phyloP scores from a whole-genome alignment of 2,329 filamentous ascomycete species.

The Penicillium sp. region DNA sequence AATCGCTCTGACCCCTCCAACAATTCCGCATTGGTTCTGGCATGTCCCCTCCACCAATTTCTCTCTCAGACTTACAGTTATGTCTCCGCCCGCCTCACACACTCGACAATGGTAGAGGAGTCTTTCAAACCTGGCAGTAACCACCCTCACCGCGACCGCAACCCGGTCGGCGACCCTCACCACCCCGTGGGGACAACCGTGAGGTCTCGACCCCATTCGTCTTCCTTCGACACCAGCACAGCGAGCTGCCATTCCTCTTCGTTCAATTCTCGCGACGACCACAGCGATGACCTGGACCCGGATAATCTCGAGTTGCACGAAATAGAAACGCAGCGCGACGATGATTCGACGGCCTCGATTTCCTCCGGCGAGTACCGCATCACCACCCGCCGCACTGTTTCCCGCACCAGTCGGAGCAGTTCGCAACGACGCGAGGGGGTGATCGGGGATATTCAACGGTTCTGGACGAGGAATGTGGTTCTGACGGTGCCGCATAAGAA shows the following conservation, averaged over 20 bases:
- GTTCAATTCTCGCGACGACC: background rate
- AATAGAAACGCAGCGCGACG: constrained; percentile 36
- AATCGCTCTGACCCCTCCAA: background rate
- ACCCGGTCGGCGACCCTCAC: background rate
- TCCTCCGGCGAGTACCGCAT: constrained; percentile 41
- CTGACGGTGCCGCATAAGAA: constrained; percentile 45
- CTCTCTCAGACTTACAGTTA: background rate
- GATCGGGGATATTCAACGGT: constrained; percentile 72
- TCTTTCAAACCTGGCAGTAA: too few relatives aligned
- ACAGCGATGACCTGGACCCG: constrained; percentile 10
- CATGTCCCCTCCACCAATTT: background rate
- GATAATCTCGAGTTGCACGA: constrained; percentile 37
- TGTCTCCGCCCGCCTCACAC: background rate
- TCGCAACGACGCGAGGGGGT: constrained; percentile 50
- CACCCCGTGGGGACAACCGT: constrained; percentile 2
- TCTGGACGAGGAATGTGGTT: constrained; percentile 69
- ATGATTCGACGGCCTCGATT: constrained; percentile 33
- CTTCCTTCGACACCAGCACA: background rate
- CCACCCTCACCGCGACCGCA: background rate
- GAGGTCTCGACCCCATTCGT: constrained; percentile 1
- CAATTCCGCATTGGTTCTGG: background rate
- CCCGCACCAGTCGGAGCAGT: constrained; percentile 25
- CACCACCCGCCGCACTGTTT: constrained; percentile 30
- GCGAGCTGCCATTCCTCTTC: constrained; percentile 1
- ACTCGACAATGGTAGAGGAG: background rate